Conservation (phyloP, 805 yeast species). For the Schizosaccharomyces japonicus region DNA sequence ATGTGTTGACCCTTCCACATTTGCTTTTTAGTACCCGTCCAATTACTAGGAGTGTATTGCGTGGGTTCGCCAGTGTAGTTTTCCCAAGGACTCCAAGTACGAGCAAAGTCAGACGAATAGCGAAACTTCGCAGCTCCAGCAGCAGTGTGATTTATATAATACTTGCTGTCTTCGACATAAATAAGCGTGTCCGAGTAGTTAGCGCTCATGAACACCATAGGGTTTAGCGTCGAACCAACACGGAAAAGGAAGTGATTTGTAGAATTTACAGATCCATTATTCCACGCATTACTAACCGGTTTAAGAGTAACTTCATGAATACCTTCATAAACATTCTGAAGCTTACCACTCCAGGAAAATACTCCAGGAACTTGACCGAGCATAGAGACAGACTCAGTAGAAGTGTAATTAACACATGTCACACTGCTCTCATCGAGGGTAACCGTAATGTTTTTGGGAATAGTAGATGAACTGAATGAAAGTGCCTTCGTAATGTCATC, state of each 20-base stretch:
- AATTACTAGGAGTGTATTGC: neutral
- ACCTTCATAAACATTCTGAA: neutral
- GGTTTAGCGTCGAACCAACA: neutral
- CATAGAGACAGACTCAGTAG: neutral
- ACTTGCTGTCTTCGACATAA: neutral
- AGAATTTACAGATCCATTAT: neutral
- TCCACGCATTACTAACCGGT: neutral
- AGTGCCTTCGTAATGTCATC: neutral
- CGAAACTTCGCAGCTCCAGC: slow-evolving; percentile 4
- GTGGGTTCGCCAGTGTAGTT: neutral
- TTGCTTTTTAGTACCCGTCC: slow-evolving; percentile 1
- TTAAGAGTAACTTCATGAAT: neutral
- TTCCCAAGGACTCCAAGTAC: neutral
- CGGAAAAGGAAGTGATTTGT: neutral
- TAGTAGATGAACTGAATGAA: neutral
- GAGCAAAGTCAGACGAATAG: neutral
- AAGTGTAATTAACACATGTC: neutral
- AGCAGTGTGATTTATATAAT: slow-evolving; percentile 3
- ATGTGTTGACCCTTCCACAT: slow-evolving; percentile 4
- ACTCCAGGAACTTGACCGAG: neutral
- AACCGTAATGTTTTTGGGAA: neutral
- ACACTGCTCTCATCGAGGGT: neutral
- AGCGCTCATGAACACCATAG: slow-evolving; percentile 1
- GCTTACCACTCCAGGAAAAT: neutral
- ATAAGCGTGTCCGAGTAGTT: neutral